Base-by-base conservation (phyloP, 257 asterid species). In the Handroanthus guayacan region DNA sequence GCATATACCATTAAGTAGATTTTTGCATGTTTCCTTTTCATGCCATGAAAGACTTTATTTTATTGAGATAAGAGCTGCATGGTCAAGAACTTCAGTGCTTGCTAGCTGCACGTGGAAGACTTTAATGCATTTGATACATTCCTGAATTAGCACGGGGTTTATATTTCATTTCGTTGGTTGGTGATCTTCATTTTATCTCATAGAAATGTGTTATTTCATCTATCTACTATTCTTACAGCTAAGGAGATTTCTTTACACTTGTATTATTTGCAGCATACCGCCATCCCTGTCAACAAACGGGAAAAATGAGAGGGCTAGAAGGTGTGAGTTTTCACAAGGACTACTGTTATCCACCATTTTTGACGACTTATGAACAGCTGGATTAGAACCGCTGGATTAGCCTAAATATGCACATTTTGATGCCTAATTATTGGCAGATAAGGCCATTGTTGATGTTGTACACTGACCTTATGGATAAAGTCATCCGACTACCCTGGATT, bases 311-410 rank as follows among this genome's bases (percentile, higher is more conserved):
- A 79, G 51, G 80, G 78, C 77, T 4, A 78, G 81, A 44, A 79
- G 89, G 79, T 78, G 81, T 1, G 88, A 88, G 75, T 86, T 86
- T 62, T 55, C 84, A 75, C 89, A 82, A 67, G 87, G 88, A 71
- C 72, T 88, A 69, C 55, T 86, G 44, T 60, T 86, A 66, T 82
- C 93, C 68, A 79, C 88, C 45, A 82, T 88, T 66, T 82, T 86
- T 48, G 91, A 84, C 13, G 86, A 84, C 80, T 81, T 82, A 78
- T 88, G 82, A 86, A 44, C 20, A 1, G 5, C 44, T 8, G 9
- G 58, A 17, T 11, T 57, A 34, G 68, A n/a, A n/a, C n/a, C n/a
- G 37, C 51, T 51, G 31, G 58, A 17, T 11, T 57, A 34, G 68
- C 76, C 36, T 25, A 39, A 50, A 16, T 52, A 75, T 69, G 77